Evolutionary conservation across 106 monocot species (phyloP).

Genomic region (Dioscorea zingiberensis): DNA sequence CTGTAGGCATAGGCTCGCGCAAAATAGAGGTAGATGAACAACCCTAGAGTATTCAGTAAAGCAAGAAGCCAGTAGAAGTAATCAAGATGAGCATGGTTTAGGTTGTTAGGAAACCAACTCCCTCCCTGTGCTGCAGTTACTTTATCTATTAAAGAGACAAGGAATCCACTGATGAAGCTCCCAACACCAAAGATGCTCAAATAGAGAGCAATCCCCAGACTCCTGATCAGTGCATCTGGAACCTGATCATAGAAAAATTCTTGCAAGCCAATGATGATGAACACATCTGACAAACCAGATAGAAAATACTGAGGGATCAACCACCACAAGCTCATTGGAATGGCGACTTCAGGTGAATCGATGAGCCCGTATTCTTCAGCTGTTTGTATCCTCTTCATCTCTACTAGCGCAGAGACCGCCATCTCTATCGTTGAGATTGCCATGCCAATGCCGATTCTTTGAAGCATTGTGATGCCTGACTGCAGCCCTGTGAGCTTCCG

Average conservation of each 20-base stretch:
- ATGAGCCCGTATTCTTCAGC: slow-evolving; percentile 23
- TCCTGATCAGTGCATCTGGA: slow-evolving; percentile 23
- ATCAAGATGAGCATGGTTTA: too few species aligned
- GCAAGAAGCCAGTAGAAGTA: too few species aligned
- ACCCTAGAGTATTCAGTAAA: too few species aligned
- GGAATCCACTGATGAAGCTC: slow-evolving; percentile 28
- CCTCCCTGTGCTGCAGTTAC: too few species aligned
- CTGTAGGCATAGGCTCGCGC: too few species aligned
- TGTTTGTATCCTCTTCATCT: slow-evolving; percentile 17
- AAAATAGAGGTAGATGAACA: too few species aligned
- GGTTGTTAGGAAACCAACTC: too few species aligned
- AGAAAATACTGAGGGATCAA: slow-evolving; percentile 29
- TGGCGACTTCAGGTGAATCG: slow-evolving; percentile 8
- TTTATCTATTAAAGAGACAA: slow-evolving; percentile 13
- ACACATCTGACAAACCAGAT: slow-evolving; percentile 20
- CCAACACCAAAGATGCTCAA: slow-evolving; percentile 28
- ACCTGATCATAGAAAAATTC: slow-evolving; percentile 39
- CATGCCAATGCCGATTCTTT: slow-evolving; percentile 50
- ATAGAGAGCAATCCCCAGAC: slow-evolving; percentile 29
- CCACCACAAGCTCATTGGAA: slow-evolving; percentile 26
- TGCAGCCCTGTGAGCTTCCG: slow-evolving; percentile 23
- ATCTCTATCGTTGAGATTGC: slow-evolving; percentile 22
- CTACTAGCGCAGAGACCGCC: slow-evolving; percentile 31
- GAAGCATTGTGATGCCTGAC: slow-evolving; percentile 40
- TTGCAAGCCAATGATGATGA: slow-evolving; percentile 29